Evolutionary conservation across 2,329 filamentous ascomycete species (phyloP), one percentile per base, ranked within the genome.

Genomic region (Apiospora malaysiana): DNA sequence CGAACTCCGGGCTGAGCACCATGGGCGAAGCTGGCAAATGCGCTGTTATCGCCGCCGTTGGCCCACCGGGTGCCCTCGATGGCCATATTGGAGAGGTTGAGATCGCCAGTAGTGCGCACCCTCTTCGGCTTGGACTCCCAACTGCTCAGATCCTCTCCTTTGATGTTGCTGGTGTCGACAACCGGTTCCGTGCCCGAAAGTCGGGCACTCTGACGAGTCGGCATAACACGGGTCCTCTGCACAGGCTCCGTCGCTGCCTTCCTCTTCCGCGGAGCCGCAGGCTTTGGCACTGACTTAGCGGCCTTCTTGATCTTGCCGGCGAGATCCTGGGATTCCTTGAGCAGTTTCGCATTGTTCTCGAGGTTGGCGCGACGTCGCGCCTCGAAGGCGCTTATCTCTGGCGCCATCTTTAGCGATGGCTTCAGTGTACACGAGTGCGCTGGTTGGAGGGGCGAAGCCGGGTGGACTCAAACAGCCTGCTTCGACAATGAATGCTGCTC

Each of bases 361-460:
- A 97, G 97, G 75, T 97, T 97, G 72, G 94, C 94, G 21, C 94
- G 88, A 0, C 95, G 88, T 75, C 93, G 91, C 76, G 91, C 91
- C 85, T 97, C 95, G 81, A 97, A 98, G 49, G 94, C 93, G 81
- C 93, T 97, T 76, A 97, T 84, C n/a, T 68, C 45, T 4, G 67
- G 27, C 32, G 67, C 45, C 67, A 67, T 67, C 18, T 63, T 40
- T 63, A 18, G 56, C 8, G 6, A 40, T 63, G 21, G 32, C 56
- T 63, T 63, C 56, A n/a, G 32, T 40, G 21, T 21, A 63, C 16
- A 18, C 12, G 42, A 16, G 42, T 16, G 42, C 42, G 16, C 42
- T 42, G 51, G 16, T 8, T 63, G 9, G 32, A 63, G 32, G 18
- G 56, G 32, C 27, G 18, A 40, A 23, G 32, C 9, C 16, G 32